phyloP scores from a whole-genome alignment of 768 basidiomycete species.

The Tricholoma sp. region DNA sequence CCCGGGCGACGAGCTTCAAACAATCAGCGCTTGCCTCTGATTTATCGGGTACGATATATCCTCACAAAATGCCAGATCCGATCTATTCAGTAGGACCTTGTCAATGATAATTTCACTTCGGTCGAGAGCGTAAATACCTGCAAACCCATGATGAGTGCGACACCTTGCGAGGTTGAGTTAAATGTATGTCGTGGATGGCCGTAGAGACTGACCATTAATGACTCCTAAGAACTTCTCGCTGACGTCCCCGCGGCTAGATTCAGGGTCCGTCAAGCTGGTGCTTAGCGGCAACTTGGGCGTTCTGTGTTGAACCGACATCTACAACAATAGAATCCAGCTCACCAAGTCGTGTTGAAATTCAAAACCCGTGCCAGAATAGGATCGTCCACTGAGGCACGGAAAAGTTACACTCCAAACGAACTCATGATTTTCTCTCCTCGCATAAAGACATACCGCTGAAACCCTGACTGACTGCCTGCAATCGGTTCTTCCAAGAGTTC shows the following conservation, averaged over 20 bases:
- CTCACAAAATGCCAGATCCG: constrained; percentile 92
- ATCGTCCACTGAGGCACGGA: constrained; percentile 34
- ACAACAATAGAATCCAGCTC: constrained; percentile 10
- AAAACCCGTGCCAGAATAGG: constrained; percentile 71
- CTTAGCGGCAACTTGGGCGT: constrained; percentile 55
- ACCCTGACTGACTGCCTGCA: constrained; percentile 22
- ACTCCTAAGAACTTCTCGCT: constrained; percentile 73
- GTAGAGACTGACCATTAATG: constrained; percentile 57
- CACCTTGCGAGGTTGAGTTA: constrained; percentile 33
- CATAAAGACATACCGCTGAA: constrained; percentile 27
- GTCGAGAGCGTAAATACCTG: constrained; percentile 45
- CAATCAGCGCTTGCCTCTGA: constrained; percentile 3
- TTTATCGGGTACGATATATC: background rate
- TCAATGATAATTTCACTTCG: background rate
- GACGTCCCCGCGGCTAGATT: constrained; percentile 38
- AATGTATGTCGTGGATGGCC: constrained; percentile 1
- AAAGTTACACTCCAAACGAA: background rate
- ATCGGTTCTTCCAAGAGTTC: constrained; percentile 68
- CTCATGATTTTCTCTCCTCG: background rate
- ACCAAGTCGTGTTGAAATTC: constrained; percentile 70
- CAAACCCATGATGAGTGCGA: constrained; percentile 77
- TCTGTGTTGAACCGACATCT: background rate
- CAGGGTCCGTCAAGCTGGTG: constrained; percentile 70
- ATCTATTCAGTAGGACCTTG: constrained; percentile 39
- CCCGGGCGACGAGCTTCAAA: constrained; percentile 79